These are phyloP conservation scores for Trichosporon coremiiforme DNA, from an alignment of 1,284 basidiomycete species.

Conservation along the genomic window DNA sequence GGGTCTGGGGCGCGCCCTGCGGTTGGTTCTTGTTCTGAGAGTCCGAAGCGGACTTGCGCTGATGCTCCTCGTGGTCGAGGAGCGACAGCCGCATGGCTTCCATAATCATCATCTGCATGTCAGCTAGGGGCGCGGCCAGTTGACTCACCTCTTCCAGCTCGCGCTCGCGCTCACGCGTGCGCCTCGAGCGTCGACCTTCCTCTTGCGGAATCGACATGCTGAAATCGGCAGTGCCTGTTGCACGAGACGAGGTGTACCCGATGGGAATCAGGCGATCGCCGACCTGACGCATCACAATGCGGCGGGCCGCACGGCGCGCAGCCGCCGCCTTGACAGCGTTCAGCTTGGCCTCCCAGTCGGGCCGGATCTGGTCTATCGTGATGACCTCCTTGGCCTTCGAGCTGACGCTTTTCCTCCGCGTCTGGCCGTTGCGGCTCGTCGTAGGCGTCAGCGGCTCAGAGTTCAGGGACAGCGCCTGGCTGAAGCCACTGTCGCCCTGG, in stretches of 20 bases:
- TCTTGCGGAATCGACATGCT: slow-evolving; percentile 45
- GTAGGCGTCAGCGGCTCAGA: slow-evolving; percentile 7
- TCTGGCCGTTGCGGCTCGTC: slow-evolving; percentile 36
- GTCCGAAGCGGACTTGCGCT: slow-evolving; percentile 46
- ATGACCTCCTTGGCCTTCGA: slow-evolving; percentile 71
- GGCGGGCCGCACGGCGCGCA: slow-evolving; percentile 83
- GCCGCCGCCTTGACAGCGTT: slow-evolving; percentile 85
- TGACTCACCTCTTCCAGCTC: slow-evolving; percentile 82
- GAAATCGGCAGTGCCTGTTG: slow-evolving; percentile 52
- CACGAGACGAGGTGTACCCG: slow-evolving; percentile 70
- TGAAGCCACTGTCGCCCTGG: slow-evolving; percentile 61
- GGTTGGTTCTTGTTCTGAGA: slow-evolving; percentile 7
- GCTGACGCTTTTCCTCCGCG: slow-evolving; percentile 58
- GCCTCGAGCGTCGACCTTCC: slow-evolving; percentile 27
- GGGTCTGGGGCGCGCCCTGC: not conserved
- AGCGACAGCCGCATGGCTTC: slow-evolving; percentile 97
- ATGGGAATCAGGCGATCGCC: slow-evolving; percentile 96
- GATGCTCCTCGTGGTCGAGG: slow-evolving; percentile 73
- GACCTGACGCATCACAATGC: slow-evolving; percentile 98
- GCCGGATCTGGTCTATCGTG: slow-evolving; percentile 87
- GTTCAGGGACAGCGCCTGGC: slow-evolving; percentile 34
- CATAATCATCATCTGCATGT: slow-evolving; percentile 86
- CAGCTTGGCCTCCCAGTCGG: slow-evolving; percentile 91
- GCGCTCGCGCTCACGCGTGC: slow-evolving; percentile 60
- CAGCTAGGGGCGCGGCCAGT: slow-evolving; percentile 1